A percentile compares a stretch with the other conserved stretches of the same genome.
Conservation (phyloP, 1,284 basidiomycete species). For the Ceratobasidium theobromae region DNA sequence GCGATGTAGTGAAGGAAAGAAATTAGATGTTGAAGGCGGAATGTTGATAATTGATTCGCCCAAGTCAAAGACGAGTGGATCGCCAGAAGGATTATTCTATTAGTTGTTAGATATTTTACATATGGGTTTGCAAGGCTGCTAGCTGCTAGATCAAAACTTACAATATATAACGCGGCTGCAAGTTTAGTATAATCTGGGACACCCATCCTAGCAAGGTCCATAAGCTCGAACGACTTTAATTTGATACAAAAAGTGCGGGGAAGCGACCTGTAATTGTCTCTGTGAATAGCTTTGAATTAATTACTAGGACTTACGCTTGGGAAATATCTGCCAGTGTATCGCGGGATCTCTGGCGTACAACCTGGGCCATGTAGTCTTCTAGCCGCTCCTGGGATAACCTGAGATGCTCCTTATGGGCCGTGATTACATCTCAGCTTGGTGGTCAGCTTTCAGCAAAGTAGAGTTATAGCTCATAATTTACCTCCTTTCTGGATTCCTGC, state of each 20-base stretch:
- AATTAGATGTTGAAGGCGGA: not conserved
- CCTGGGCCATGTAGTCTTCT: not conserved
- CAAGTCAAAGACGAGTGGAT: not conserved
- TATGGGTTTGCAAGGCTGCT: too few relatives aligned
- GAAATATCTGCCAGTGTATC: not conserved
- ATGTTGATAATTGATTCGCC: not conserved
- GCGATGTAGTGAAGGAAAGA: not conserved
- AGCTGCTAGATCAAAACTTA: not conserved
- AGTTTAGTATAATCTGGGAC: constrained; percentile 6
- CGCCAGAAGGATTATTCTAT: not conserved
- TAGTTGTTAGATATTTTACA: not conserved
- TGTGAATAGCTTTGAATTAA: not conserved
- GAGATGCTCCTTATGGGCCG: not conserved
- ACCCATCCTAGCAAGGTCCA: not conserved
- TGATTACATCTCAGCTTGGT: not conserved
- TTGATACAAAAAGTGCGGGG: constrained; percentile 22
- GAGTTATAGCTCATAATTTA: not conserved
- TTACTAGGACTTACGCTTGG: not conserved
- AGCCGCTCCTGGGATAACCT: not conserved
- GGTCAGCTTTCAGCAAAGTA: not conserved
- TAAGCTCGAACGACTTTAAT: constrained; percentile 12
- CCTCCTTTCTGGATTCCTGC: not conserved
- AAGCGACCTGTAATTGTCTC: not conserved
- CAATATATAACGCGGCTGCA: constrained; percentile 10
- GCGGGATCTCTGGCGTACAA: not conserved